Base-by-base conservation (phyloP, 2,329 filamentous ascomycete genomes). In the Amphichorda felina region DNA sequence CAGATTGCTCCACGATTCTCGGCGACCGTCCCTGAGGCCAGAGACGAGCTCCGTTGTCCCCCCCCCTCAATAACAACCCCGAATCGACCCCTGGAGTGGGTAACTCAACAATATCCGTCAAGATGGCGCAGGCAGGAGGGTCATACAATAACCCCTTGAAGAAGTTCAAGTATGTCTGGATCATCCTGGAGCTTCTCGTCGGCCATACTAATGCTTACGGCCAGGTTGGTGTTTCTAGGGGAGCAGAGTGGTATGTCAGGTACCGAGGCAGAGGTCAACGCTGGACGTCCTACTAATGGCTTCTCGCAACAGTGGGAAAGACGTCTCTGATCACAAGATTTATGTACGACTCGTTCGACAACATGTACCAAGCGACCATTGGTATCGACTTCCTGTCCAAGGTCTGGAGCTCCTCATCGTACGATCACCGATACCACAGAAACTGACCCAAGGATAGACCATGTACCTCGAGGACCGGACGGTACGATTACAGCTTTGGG, bases 281-380 rank as follows among this genome's bases (percentile, higher is more conserved):
- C 16, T 17, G 11, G 11, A 11, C 21, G 10, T 24, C 21, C 8
- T n/a, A 15, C 16, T 26, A 16, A 31, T 19, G 29, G 15, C 4
- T 15, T 18, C 28, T 29, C 7, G 10, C 36, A 40, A 45, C 58
- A 96, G 91, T 98, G 51, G 91, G 91, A 57, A 98, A 98, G 69
- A 98, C 91, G 22, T 98, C 91, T 42, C 68, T 98, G 50, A 98
- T 98, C 59, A 98, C 91, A 46, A 81, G 91, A 45, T 98, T 98
- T 71, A 98, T 98, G 91, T 98, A 98, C 72, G 91, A 98, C 64
- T 96, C 91, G 33, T 98, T 98, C 70, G 91, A 98, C 70, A 95
- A 94, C 66, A 96, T 89, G 72, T 98, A 98, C 67, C 91, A 98
- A 64, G 91, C 91, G 39, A 98, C 91, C 27, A 96, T 98, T 55